A percentile compares a stretch with the other conserved stretches of the same genome.
Conservation (phyloP, 2,329 filamentous ascomycete species). For the Parafenestella ontariensis region DNA sequence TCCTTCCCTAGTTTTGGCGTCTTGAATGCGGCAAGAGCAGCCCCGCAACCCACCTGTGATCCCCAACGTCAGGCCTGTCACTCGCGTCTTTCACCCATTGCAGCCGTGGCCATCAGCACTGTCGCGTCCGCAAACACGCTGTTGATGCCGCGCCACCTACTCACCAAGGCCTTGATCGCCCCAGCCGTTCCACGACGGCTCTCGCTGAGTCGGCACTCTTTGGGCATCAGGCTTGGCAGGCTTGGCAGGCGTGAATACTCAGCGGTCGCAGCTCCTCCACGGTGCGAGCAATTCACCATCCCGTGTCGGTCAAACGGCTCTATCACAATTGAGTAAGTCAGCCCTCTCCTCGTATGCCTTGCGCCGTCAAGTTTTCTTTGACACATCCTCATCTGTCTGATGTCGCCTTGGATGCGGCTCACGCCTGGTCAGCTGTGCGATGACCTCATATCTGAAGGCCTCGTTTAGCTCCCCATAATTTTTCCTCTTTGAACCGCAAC, state of each 20-base stretch:
- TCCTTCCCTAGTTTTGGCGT: not conserved
- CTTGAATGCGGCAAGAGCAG: not conserved
- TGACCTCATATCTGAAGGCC: constrained; percentile 17
- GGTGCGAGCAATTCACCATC: constrained; percentile 41
- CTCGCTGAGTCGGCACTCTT: not conserved
- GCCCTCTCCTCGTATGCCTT: not conserved
- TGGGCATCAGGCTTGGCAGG: too few species aligned
- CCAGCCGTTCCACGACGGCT: constrained; percentile 1
- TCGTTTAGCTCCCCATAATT: not conserved
- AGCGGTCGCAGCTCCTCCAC: constrained; percentile 26
- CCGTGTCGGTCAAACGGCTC: constrained; percentile 53
- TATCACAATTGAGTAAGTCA: constrained; percentile 51
- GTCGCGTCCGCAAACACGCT: constrained; percentile 3
- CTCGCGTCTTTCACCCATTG: too few species aligned
- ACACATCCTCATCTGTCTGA: not conserved
- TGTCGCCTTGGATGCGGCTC: not conserved
- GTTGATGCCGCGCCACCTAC: constrained; percentile 25
- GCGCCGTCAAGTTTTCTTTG: not conserved
- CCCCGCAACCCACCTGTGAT: too few species aligned
- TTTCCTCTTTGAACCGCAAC: not conserved
- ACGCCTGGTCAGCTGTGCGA: constrained; percentile 10
- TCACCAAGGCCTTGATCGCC: constrained; percentile 13
- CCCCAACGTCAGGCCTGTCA: too few species aligned
- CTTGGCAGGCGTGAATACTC: constrained; percentile 25
- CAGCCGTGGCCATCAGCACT: not conserved